Base-by-base conservation (phyloP, 176 grass and related monocot genomes). In the Phoenix dactylifera region DNA sequence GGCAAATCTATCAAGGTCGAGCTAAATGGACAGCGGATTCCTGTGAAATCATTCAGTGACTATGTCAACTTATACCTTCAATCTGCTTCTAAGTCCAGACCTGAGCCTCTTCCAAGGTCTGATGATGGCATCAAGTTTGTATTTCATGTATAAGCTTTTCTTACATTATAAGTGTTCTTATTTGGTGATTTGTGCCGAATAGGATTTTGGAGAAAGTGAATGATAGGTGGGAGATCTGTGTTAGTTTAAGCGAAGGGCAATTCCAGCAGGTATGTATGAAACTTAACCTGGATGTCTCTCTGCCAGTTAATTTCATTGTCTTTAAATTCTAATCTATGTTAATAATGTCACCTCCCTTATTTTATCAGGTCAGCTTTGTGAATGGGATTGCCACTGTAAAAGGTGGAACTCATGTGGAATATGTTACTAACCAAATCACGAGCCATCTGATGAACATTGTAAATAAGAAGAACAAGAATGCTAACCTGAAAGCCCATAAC, bases 381-480 rank as follows among this genome's bases (percentile, higher is more conserved):
- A 97, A 97, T 20, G 74, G 92, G 55, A 97, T 97, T 63, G 82
- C 82, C 5, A 97, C 92, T 16, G 88, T 76, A 71, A 88, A 64
- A 63, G 92, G 92, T 50, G 92, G 92, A 32, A 91, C 78, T 64
- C 92, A 91, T 30, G 92, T 97, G 25, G 92, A 97, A 51, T 80
- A 83, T 56, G 69, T 97, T 4, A 82, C 92, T 26, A 91, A 76
- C 59, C 92, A 97, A 83, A 59, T 97, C 16, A 75, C 87, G 14
- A 80, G 39, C 66, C 53, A 78, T 62, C 19, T 97, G 49, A 85
- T 97, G 78, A 29, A 51, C 1, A 15, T 74, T 26, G 92, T 97
- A 32, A 82, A 91, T 12, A 97, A 91, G 80, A 97, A 88, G 61
- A 97, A 97, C 51, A 97, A 97, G 76, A 55, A 88, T 59, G 92